Evolutionary conservation across 352 stramenopile genomes (phyloP), one percentile per base, ranked within the genome.

Genomic region (Elongisporangium anandrum): DNA sequence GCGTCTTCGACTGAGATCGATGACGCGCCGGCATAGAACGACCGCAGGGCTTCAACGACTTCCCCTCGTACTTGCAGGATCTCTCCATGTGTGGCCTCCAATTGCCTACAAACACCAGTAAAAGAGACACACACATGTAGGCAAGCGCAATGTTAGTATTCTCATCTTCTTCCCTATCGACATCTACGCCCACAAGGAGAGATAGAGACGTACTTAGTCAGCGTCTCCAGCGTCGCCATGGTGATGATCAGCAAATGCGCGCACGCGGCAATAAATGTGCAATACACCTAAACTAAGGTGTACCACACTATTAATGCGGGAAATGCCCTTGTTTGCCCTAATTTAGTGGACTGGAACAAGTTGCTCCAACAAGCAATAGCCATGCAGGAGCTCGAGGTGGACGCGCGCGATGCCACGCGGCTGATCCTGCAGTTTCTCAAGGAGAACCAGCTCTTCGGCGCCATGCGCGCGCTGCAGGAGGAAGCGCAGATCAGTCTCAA

Each of bases 401-500:
- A 86, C 54, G 73, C 79, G 16, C 69, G 77, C 60, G 91, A 97
- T 59, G 83, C 90, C 52, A 77, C 97, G 56, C 85, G 89, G 22
- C 72, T 98, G 23, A 91, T 98, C 56, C 81, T 97, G 63, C 89
- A 97, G 74, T 98, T 96, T 57, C 79, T 97, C 39, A 81, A 92
- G 56, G 93, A 98, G 71, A 94, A 97, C 65, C 77, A 84, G 10
- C 73, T 98, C 9, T 90, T 90, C 49, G 53, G 72, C 22, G 75
- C 89, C 9, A 84, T 98, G 75, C 72, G 79, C 20, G 70, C 85
- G 55, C 72, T 98, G 50, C 88, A 97, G 65, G 73, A 94, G 20
- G 90, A 98, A 72, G 73, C 87, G 9, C 85, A 94, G 61, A 81
- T 97, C 54, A 80, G 82, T 54, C 75, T 97, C 22, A 93, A 95